Conservation (phyloP, 2,329 filamentous ascomycete genomes). For the Aspergillus latus region DNA sequence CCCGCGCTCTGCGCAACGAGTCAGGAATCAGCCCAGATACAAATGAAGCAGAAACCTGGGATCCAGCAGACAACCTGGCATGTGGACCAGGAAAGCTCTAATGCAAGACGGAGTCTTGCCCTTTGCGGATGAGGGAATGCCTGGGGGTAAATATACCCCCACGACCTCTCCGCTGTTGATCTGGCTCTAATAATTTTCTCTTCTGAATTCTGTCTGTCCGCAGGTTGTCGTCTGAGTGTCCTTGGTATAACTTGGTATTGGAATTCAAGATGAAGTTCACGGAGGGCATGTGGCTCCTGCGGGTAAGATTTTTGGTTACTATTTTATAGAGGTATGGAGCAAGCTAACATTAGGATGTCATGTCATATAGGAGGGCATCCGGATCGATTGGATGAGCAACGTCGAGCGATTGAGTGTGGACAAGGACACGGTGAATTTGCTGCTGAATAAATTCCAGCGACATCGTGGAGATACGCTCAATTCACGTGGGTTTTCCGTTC, state of each 20-base stretch:
- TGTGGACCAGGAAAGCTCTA: not conserved
- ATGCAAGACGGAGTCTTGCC: slow-evolving; percentile 11
- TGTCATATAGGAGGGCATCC: slow-evolving; percentile 33
- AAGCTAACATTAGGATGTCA: not conserved
- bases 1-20: not conserved
- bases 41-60: not conserved
- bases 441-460: slow-evolving; percentile 40
- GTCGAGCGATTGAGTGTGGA: slow-evolving; percentile 36
- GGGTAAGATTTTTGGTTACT: slow-evolving; percentile 20
- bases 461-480: slow-evolving; percentile 43
- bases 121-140: slow-evolving; percentile 12
- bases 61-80: slow-evolving; percentile 1
- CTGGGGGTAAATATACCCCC: slow-evolving; percentile 2
- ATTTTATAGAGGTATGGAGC: not conserved
- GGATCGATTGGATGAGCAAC: slow-evolving; percentile 45
- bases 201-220: not conserved
- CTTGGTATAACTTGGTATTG: not conserved
- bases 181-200: not conserved
- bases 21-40: not conserved
- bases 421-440: slow-evolving; percentile 34
- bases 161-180: not conserved
- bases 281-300: slow-evolving; percentile 42
- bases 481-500: slow-evolving; percentile 28
- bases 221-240: no score
- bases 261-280: slow-evolving; percentile 42